Evolutionary conservation across 805 yeast species (phyloP).

Genomic region (Saccharomyces kudriavzevii): DNA sequence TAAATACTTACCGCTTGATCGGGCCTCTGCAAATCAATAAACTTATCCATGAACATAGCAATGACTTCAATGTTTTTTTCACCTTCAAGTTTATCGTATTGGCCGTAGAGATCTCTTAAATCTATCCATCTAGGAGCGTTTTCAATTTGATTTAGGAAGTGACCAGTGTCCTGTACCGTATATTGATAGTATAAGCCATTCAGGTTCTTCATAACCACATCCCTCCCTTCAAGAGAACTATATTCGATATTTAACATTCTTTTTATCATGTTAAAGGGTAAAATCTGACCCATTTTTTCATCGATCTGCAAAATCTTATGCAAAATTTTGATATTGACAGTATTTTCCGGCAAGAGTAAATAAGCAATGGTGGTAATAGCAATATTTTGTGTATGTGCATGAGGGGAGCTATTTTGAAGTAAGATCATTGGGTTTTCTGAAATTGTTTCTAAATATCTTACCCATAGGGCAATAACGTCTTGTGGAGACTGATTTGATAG

Average conservation of each 20-base stretch:
- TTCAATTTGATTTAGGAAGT: conserved; percentile 9
- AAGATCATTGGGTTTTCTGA: conserved; percentile 10
- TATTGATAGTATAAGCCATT: conserved; percentile 8
- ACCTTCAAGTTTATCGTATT: neutral
- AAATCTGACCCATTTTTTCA: conserved; percentile 3
- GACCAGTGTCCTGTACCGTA: conserved; percentile 5
- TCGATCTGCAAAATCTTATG: conserved; percentile 20
- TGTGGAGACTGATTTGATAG: conserved; percentile 14
- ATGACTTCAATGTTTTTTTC: conserved; percentile 10
- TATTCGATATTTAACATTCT: neutral
- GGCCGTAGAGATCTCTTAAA: neutral
- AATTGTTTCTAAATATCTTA: conserved; percentile 19
- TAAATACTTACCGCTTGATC: conserved; percentile 15
- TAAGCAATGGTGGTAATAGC: conserved; percentile 22
- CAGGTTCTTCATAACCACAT: neutral
- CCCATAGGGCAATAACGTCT: conserved; percentile 29
- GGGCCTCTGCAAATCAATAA: conserved; percentile 13
- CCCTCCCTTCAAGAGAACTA: neutral
- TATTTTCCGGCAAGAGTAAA: conserved; percentile 16
- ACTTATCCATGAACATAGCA: conserved; percentile 20
- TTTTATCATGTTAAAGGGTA: conserved; percentile 10
- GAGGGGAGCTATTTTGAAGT: conserved; percentile 3
- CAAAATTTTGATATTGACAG: conserved; percentile 15
- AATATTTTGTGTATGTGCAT: conserved; percentile 16
- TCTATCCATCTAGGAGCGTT: conserved; percentile 5